Base-by-base conservation (phyloP, 2,329 filamentous ascomycete species). In the Bipolaris zeicola region DNA sequence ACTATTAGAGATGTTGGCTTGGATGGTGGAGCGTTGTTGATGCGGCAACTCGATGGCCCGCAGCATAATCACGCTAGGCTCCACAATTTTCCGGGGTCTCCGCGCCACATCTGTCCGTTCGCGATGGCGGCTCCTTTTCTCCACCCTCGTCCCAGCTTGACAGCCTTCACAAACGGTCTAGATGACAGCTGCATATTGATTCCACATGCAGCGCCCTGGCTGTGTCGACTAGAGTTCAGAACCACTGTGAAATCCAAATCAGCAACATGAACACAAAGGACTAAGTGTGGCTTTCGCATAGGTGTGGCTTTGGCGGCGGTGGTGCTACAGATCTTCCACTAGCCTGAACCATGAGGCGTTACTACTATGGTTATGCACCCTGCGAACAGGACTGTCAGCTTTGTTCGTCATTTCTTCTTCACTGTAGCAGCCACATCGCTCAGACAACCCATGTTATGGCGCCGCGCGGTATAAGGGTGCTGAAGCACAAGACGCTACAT, bases 401-500 rank as follows among this genome's bases (percentile, higher is more conserved):
- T 37, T 33, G 26, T 20, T 10, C 37, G 10, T 20, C 33, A 47
- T 10, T 24, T 33, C 37, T 16, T 33, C 28, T n/a, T 6, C 18
- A 24, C 14, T 24, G 14, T n/a, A 14, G 49, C 36, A n/a, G 36
- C 13, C 8, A 28, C 31, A 28, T 28, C 16, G 37, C 43, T 61
- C 50, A 43, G 48, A 44, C 47, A 41, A 44, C 24, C 33, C 33
- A 45, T 55, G 34, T 52, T 42, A 45, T 44, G 18, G 6, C 16
- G 37, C 36, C 45, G 41, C 50, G 34, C 43, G 11, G 36, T 50
- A 54, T 52, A 39, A 41, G 42, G 41, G 45, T 56, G 34, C 50
- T 71, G 69, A 68, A 56, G 68, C 67, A 60, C 42, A 48, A 62
- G 51, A 56, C 57, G 67, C 62, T 64, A 59, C 69, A 70, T 55